Evolutionary conservation across 106 monocot genomes (phyloP), one percentile per base, ranked within the genome.

Genomic region (Hemerocallis citrina): DNA sequence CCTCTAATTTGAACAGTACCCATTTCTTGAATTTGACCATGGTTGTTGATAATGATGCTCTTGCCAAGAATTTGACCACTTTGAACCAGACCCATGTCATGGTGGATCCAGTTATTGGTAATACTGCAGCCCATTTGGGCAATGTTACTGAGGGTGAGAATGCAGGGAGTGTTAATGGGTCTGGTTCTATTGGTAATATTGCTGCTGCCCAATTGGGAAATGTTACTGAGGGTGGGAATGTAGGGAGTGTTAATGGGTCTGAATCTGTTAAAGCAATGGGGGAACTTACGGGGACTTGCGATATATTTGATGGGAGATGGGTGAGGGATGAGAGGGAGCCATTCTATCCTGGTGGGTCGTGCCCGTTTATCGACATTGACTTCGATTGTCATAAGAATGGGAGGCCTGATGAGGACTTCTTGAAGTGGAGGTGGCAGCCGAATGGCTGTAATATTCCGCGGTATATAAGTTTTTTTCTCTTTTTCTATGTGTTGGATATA

Each of bases 351-450:
- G 59, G n/a, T 4, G 69, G 69, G 11, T 60, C 60, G 22, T 69
- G 69, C 60, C 69, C 69, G 12, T 60, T 37, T 30, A 61, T 69
- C 27, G 69, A 69, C n/a, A 70, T 73, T 36, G 77, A 78, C 65
- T 94, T 86, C 59, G 61, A 85, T 42, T 94, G 94, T 47, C 71
- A 78, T 37, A 77, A 76, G 54, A 94, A 94, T 60, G 89, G 83
- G 45, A 85, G 94, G 66, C 83, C 79, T 19, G 89, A 94, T 55
- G 22, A 59, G 7, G 80, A 71, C 25, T 94, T 76, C 61, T 68
- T 94, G 78, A 89, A 57, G 55, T 94, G 94, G 89, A 77, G 83
- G 61, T 94, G 94, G 89, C 89, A 80, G 57, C 89, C 89, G 5
- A 59, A 78, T 55, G 75, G 15, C 44, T 94, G 94, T 61, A 16